These are phyloP conservation scores for Fistulifera pelliculosa DNA, from an alignment of 108 stramenopile species.

Conservation along the genomic window DNA sequence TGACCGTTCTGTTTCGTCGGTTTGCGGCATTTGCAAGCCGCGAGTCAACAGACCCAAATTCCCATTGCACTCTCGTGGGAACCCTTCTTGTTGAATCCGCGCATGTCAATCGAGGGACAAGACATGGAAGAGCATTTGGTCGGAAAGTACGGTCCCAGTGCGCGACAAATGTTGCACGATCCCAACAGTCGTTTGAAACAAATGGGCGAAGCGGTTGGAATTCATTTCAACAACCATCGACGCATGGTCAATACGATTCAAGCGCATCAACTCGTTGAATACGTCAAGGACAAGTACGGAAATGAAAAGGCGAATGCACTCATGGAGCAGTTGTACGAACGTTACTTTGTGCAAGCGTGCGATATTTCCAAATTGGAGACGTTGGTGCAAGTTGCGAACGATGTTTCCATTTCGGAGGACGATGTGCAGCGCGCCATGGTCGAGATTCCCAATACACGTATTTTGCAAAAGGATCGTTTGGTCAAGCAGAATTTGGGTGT, in stretches of 20 bases:
- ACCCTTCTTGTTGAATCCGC: conserved; percentile 26
- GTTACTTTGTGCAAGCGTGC: conserved; percentile 21
- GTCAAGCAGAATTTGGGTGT: conserved; percentile 13
- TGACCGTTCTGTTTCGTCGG: conserved; percentile 38
- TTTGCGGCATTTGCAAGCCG: conserved; percentile 22
- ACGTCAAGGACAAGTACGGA: conserved; percentile 12
- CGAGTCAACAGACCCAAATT: conserved; percentile 15
- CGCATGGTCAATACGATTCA: conserved; percentile 10
- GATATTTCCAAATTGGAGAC: conserved; percentile 12
- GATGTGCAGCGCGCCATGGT: conserved; percentile 10
- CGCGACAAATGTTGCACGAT: conserved; percentile 9
- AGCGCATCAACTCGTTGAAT: conserved; percentile 26
- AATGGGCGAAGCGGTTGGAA: conserved; percentile 22
- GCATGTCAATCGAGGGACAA: conserved; percentile 16
- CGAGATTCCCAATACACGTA: background rate
- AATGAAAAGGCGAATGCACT: conserved; percentile 22
- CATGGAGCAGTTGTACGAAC: conserved; percentile 23
- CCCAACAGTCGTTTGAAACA: conserved; percentile 16
- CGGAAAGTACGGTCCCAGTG: conserved; percentile 21
- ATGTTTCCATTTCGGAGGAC: conserved; percentile 9
- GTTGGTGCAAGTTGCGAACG: conserved; percentile 8
- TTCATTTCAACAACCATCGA: conserved; percentile 21
- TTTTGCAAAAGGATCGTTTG: conserved; percentile 9
- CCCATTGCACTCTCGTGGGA: conserved; percentile 17
- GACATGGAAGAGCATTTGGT: conserved; percentile 13